Conservation (phyloP, 2,329 filamentous ascomycete genomes). For the Tolypocladium endophyticum region DNA sequence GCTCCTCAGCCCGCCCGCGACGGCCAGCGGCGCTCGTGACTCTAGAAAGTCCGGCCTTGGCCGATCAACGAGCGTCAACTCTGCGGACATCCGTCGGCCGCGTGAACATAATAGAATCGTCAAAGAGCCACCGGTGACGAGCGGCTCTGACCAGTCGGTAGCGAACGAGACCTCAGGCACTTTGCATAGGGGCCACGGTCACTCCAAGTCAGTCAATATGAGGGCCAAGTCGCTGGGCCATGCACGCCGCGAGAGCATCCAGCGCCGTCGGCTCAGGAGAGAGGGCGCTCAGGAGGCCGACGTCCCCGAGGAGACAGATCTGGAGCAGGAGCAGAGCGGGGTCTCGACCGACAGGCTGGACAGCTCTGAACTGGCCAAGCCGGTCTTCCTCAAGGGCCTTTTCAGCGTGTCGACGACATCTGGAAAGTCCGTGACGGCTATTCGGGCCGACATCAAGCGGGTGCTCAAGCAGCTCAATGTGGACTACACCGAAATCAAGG, state of each 20-base stretch:
- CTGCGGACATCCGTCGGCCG: slow-evolving; percentile 61
- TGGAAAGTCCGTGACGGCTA: slow-evolving; percentile 76
- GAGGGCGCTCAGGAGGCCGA: slow-evolving; percentile 65
- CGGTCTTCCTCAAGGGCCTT: slow-evolving; percentile 88
- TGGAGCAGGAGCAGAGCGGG: slow-evolving; percentile 57
- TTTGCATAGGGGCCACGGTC: slow-evolving; percentile 39
- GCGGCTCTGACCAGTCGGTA: slow-evolving; percentile 68
- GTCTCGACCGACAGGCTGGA: slow-evolving; percentile 51
- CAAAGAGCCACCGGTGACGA: slow-evolving; percentile 62
- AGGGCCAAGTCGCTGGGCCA: slow-evolving; percentile 85
- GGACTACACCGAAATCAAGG: slow-evolving; percentile 86
- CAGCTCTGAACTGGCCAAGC: slow-evolving; percentile 74
- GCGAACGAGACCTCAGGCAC: slow-evolving; percentile 40
- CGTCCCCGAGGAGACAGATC: slow-evolving; percentile 84
- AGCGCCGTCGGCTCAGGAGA: slow-evolving; percentile 66
- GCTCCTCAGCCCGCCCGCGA: slow-evolving; percentile 62
- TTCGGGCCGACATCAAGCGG: slow-evolving; percentile 80
- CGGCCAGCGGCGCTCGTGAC: slow-evolving; percentile 44
- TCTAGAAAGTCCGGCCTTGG: slow-evolving; percentile 59
- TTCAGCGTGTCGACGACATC: slow-evolving; percentile 97
- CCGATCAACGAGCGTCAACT: slow-evolving; percentile 85
- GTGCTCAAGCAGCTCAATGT: slow-evolving; percentile 81
- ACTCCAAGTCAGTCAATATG: slow-evolving; percentile 51
- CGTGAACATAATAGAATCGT: slow-evolving; percentile 37
- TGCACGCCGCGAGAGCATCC: slow-evolving; percentile 82